Evolutionary conservation across 2,329 filamentous ascomycete species (phyloP).

Genomic region (Diaporthe ilicicola): DNA sequence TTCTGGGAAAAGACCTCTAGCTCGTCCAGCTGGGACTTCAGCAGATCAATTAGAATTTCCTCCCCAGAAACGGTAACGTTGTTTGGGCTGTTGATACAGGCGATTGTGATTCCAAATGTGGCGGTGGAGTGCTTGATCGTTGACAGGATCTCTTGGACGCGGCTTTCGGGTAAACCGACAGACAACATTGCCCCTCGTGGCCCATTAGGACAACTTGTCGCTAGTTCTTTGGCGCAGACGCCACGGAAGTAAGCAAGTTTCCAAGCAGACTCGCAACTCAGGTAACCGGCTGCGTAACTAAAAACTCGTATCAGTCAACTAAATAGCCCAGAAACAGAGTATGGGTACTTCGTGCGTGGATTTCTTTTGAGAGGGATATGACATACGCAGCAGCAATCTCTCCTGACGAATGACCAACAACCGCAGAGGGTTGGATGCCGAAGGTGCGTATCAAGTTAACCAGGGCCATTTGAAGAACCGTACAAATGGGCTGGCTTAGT

Average conservation of each 20-base stretch:
- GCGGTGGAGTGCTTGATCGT: neutral
- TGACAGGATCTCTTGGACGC: neutral
- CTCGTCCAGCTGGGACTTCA: neutral
- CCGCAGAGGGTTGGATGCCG: neutral
- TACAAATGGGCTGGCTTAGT: neutral
- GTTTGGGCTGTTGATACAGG: conserved; percentile 3
- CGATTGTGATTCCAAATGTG: neutral
- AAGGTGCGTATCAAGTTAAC: neutral
- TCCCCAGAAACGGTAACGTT: conserved; percentile 1
- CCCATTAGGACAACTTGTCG: no score
- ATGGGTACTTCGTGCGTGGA: no score
- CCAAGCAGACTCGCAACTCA: neutral
- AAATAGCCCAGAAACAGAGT: neutral
- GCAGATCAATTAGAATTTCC: neutral
- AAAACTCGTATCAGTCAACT: neutral
- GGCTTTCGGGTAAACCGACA: neutral
- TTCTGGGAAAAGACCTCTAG: neutral
- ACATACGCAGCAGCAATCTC: conserved; percentile 7
- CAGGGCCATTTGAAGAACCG: neutral
- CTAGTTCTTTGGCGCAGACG: neutral
- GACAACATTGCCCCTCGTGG: neutral
- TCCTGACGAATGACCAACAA: conserved; percentile 1
- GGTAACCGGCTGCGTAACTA: neutral
- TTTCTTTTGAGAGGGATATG: neutral
- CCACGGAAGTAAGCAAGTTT: neutral